Conservation (phyloP, 164 flowering plant species). For the Magnolia officinalis region DNA sequence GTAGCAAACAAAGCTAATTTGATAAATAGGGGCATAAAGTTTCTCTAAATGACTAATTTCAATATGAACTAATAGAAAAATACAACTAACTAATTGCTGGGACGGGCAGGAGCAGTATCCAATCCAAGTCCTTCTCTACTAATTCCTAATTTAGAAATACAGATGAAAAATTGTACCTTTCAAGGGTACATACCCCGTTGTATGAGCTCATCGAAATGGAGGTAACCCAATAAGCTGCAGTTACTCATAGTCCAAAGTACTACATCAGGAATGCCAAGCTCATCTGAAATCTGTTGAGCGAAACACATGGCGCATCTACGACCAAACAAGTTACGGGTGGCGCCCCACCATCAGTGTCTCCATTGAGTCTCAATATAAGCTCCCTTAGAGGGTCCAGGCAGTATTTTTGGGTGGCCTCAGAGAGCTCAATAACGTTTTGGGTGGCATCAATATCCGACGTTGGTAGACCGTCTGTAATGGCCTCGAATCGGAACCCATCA, state of each 20-base stretch:
- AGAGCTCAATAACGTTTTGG: conserved; percentile 4
- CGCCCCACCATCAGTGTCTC: background rate
- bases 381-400: conserved; percentile 14
- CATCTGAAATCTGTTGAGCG: conserved; percentile 25
- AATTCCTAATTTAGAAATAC: too few species aligned
- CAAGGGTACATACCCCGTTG: conserved; percentile 38
- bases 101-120: too few species aligned
- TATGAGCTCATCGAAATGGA: conserved; percentile 24
- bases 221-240: conserved; percentile 27
- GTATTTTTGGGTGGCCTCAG: conserved; percentile 16
- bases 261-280: conserved; percentile 32
- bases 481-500: conserved; percentile 23
- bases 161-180: conserved; percentile 29
- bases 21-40: too few species aligned
- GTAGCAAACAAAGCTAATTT: too few species aligned
- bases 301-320: conserved; percentile 46
- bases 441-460: conserved; percentile 20
- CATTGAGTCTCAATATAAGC: background rate
- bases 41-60: too few species aligned
- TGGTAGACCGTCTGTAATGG: conserved; percentile 33
- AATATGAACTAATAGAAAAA: too few species aligned
- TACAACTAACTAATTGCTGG: too few species aligned
- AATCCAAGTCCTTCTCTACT: too few species aligned
- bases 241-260: conserved; percentile 38
- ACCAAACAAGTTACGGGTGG: conserved; percentile 39